These are phyloP conservation scores for Grosmannia penicillata DNA, from an alignment of 2,329 filamentous ascomycete genomes.

Conservation along the genomic window DNA sequence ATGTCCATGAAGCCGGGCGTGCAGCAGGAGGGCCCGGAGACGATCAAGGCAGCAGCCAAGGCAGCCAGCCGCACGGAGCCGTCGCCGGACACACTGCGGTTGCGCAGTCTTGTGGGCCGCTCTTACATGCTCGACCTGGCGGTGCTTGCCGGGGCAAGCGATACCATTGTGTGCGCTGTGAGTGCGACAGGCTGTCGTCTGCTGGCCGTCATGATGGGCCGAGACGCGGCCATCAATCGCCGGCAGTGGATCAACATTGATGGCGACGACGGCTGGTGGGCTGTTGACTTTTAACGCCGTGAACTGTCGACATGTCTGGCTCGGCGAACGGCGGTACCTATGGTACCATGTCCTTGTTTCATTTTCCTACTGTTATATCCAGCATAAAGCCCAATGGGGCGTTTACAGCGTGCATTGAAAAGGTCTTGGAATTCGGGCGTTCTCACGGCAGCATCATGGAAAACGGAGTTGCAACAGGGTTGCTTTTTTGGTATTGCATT, in stretches of 20 bases:
- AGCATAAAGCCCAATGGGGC: too few species aligned
- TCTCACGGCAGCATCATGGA: too few species aligned
- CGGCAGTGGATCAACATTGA: constrained; percentile 67
- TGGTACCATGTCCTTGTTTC: not conserved
- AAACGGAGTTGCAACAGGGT: too few species aligned
- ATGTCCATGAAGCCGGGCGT: constrained; percentile 20
- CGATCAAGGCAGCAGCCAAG: not conserved
- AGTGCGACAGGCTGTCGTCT: constrained; percentile 59
- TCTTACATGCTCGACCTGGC: constrained; percentile 71
- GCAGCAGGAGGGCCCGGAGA: not conserved
- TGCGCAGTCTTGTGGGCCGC: constrained; percentile 63
- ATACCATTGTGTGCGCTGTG: constrained; percentile 63
- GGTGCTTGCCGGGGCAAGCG: constrained; percentile 52
- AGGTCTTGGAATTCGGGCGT: too few species aligned
- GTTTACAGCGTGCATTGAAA: too few species aligned
- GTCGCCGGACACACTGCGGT: constrained; percentile 40
- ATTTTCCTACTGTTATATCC: not conserved
- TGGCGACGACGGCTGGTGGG: constrained; percentile 46
- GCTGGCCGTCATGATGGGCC: constrained; percentile 75
- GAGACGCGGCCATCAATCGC: constrained; percentile 51
- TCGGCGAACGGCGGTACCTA: too few species aligned
- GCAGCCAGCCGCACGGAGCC: constrained; percentile 12
- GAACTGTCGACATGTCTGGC: not conserved
- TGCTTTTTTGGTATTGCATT: too few species aligned
- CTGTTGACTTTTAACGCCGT: constrained; percentile 3